These are phyloP conservation scores for Claviceps maximensis DNA, from an alignment of 2,329 filamentous ascomycete genomes.

Conservation along the genomic window DNA sequence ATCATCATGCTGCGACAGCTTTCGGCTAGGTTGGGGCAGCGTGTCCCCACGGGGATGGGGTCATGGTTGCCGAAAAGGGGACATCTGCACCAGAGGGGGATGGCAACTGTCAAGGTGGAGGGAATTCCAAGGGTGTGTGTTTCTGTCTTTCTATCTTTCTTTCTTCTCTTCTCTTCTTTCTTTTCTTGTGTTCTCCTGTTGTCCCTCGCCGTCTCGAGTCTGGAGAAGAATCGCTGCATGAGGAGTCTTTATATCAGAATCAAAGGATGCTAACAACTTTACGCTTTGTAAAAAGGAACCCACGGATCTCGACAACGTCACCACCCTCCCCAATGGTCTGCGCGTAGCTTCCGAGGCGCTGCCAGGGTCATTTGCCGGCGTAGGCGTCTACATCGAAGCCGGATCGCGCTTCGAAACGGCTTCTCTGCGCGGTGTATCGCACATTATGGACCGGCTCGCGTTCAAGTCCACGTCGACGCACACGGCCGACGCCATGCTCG, in stretches of 20 bases:
- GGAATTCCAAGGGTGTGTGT: slow-evolving; percentile 19
- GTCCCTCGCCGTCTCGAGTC: neutral
- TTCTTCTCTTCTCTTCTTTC: neutral
- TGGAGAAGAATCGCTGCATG: too few species aligned
- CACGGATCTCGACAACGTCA: slow-evolving; percentile 74
- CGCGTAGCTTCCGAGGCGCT: slow-evolving; percentile 90
- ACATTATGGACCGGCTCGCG: slow-evolving; percentile 89
- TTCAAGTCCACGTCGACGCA: slow-evolving; percentile 76
- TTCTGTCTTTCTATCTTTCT: neutral
- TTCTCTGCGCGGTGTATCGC: slow-evolving; percentile 75
- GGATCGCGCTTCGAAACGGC: slow-evolving; percentile 89
- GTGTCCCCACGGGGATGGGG: slow-evolving; percentile 12
- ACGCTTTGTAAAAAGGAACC: slow-evolving; percentile 42
- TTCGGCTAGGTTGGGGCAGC: slow-evolving; percentile 17
- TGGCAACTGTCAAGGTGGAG: slow-evolving; percentile 22
- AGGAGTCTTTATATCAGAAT: too few species aligned
- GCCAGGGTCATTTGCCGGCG: slow-evolving; percentile 85
- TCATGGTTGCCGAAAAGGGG: slow-evolving; percentile 12
- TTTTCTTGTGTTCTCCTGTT: neutral
- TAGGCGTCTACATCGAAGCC: slow-evolving; percentile 91
- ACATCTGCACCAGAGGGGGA: neutral
- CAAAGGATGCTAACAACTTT: too few species aligned
- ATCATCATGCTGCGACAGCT: slow-evolving; percentile 23
- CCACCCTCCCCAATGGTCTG: slow-evolving; percentile 80
- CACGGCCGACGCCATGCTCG: slow-evolving; percentile 72